Base-by-base conservation (phyloP, 139 green algal genomes). In the Parachlorella kessleri region DNA sequence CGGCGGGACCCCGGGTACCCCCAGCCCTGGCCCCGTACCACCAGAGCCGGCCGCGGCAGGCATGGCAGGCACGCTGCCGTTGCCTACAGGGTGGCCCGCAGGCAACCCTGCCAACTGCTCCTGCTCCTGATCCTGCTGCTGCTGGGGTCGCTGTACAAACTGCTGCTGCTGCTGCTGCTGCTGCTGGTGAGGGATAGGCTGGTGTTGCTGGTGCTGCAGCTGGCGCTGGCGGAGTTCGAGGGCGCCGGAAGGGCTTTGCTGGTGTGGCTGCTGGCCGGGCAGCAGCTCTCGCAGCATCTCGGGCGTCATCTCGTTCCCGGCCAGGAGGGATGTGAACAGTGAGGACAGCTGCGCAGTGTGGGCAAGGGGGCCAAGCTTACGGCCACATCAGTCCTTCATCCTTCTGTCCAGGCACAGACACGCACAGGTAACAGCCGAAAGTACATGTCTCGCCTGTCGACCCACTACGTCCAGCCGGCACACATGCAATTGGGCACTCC, bases 321-420 rank as follows among this genome's bases (percentile, higher is more conserved):
- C 32, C 66, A 48, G n/a, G 10, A 81, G 59, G 28, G 76, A 81
- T 8, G 76, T 75, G 66, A 81, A 81, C 33, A 81, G 76, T 2
- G 66, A 76, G 38, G 72, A 70, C 4, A 81, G 66, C 30, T 70
- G 76, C 4, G n/a, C n/a, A n/a, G n/a, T n/a, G n/a, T n/a, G n/a
- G n/a, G n/a, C n/a, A n/a, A n/a, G n/a, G n/a, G n/a, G n/a, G n/a
- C n/a, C n/a, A n/a, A n/a, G n/a, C n/a, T n/a, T n/a, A n/a, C n/a
- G n/a, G n/a, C n/a, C n/a, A n/a, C n/a, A n/a, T n/a, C n/a, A n/a
- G n/a, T n/a, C n/a, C n/a, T n/a, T n/a, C n/a, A n/a, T n/a, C n/a
- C n/a, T n/a, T n/a, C n/a, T n/a, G n/a, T n/a, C n/a, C n/a, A n/a
- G n/a, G n/a, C n/a, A n/a, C n/a, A n/a, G n/a, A n/a, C n/a, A n/a